These are phyloP conservation scores for Backusella westeae DNA, from an alignment of 192 early-diverging fungal species.

Conservation along the genomic window DNA sequence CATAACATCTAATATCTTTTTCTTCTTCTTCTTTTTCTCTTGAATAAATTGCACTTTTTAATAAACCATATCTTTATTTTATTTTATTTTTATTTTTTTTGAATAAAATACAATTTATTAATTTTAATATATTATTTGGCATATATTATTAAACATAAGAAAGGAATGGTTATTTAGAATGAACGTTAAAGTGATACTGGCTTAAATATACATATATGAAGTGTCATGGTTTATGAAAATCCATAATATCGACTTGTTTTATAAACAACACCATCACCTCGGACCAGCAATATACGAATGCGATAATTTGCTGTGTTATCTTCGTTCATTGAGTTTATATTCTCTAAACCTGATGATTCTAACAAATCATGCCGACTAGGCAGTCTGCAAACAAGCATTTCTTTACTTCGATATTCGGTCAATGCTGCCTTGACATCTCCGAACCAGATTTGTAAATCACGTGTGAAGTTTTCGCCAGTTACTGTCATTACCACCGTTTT, in stretches of 20 bases:
- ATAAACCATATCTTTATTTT: background rate
- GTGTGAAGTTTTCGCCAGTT: slow-evolving; percentile 63
- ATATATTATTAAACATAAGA: background rate
- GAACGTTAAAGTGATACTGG: background rate
- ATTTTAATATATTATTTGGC: background rate
- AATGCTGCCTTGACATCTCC: slow-evolving; percentile 15
- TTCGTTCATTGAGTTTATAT: background rate
- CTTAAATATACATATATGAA: background rate
- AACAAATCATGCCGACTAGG: slow-evolving; percentile 15
- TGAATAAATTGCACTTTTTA: background rate
- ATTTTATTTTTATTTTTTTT: background rate
- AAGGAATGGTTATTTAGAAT: background rate
- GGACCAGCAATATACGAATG: slow-evolving; percentile 31
- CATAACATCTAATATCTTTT: background rate
- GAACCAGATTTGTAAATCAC: slow-evolving; percentile 68
- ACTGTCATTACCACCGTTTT: slow-evolving; percentile 45
- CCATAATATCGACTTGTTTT: slow-evolving; percentile 22
- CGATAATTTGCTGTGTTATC: background rate
- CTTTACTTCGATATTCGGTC: slow-evolving; percentile 36
- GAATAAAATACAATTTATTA: background rate
- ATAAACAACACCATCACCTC: slow-evolving; percentile 35
- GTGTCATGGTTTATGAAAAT: background rate
- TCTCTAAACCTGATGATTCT: background rate
- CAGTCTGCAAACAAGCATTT: slow-evolving; percentile 40
- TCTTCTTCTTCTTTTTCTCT: background rate